These are phyloP conservation scores for Debaryomycetaceae sp. DNA, from an alignment of 1,139 yeast species.

Conservation along the genomic window DNA sequence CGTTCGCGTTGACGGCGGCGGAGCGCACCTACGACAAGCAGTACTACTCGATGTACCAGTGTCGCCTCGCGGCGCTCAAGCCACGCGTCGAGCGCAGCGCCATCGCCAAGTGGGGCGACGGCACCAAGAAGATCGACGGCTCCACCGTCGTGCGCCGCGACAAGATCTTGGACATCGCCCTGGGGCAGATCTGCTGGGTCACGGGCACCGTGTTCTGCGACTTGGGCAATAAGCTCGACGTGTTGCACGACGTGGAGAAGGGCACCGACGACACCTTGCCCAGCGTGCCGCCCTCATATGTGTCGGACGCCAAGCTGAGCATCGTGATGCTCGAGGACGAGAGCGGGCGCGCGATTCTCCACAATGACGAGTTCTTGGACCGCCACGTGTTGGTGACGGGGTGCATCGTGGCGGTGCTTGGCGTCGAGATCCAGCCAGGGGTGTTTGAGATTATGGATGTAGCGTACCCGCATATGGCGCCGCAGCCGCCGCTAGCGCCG, in stretches of 20 bases:
- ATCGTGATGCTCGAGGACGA: slow-evolving; percentile 87
- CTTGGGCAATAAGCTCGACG: slow-evolving; percentile 78
- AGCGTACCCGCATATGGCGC: slow-evolving; percentile 60
- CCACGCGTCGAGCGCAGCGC: slow-evolving; percentile 50
- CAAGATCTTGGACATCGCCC: slow-evolving; percentile 73
- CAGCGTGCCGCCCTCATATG: slow-evolving; percentile 25
- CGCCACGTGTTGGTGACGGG: slow-evolving; percentile 74
- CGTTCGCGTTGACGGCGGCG: slow-evolving; percentile 12
- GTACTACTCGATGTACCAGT: slow-evolving; percentile 69
- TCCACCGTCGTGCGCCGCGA: slow-evolving; percentile 35
- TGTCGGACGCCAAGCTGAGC: slow-evolving; percentile 35
- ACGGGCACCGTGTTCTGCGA: slow-evolving; percentile 86
- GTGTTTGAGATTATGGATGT: slow-evolving; percentile 81
- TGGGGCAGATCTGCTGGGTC: slow-evolving; percentile 78
- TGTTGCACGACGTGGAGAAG: slow-evolving; percentile 72
- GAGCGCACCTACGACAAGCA: slow-evolving; percentile 60
- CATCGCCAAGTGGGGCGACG: slow-evolving; percentile 42
- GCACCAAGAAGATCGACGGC: slow-evolving; percentile 34
- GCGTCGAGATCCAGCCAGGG: slow-evolving; percentile 82
- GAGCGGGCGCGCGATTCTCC: slow-evolving; percentile 77
- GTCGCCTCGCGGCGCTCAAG: slow-evolving; percentile 53
- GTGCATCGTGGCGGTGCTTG: slow-evolving; percentile 75
- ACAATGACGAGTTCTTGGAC: slow-evolving; percentile 54
- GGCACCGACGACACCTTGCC: slow-evolving; percentile 53
- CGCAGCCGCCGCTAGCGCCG: slow-evolving; percentile 42